Conservation (phyloP, 495 filamentous ascomycete species). For the Alectoria sarmentosa region DNA sequence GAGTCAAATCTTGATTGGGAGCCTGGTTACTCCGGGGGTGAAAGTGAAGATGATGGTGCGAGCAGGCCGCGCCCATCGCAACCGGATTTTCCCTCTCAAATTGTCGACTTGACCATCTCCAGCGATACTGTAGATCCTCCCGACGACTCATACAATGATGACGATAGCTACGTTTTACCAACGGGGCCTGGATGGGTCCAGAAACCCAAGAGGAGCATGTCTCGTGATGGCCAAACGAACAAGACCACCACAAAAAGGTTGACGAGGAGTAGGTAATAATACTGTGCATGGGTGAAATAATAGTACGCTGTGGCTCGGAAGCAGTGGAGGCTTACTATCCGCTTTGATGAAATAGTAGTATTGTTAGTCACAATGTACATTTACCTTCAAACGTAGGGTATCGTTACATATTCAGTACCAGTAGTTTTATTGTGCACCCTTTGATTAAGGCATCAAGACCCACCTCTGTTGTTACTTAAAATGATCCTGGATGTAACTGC, state of each 20-base stretch:
- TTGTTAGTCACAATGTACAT: not conserved
- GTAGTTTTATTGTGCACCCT: too few relatives aligned
- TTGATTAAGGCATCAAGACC: too few relatives aligned
- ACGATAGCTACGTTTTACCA: conserved; percentile 32
- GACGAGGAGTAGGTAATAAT: not conserved
- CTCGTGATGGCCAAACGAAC: conserved; percentile 2
- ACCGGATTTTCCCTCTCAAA: conserved; percentile 23
- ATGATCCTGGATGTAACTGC: not conserved
- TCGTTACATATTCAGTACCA: not conserved
- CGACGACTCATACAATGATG: conserved; percentile 27
- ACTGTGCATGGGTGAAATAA: not conserved
- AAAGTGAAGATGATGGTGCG: not conserved
- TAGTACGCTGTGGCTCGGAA: not conserved
- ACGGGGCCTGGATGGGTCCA: conserved; percentile 35
- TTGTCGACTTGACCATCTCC: conserved; percentile 41
- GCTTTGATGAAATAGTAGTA: not conserved
- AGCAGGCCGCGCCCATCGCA: conserved; percentile 13
- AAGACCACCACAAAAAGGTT: conserved; percentile 1
- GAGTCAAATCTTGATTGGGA: not conserved
- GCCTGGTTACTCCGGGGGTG: not conserved
- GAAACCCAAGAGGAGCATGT: conserved; percentile 23
- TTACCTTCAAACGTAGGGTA: not conserved
- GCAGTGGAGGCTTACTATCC: not conserved
- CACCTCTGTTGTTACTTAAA: too few relatives aligned
- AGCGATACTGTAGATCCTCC: conserved; percentile 34